Percentiles rank a stretch among this genome's conserved stretches.
These are phyloP conservation scores for Porogramme epimiltina DNA, from an alignment of 1,284 basidiomycete species.

Conservation along the genomic window DNA sequence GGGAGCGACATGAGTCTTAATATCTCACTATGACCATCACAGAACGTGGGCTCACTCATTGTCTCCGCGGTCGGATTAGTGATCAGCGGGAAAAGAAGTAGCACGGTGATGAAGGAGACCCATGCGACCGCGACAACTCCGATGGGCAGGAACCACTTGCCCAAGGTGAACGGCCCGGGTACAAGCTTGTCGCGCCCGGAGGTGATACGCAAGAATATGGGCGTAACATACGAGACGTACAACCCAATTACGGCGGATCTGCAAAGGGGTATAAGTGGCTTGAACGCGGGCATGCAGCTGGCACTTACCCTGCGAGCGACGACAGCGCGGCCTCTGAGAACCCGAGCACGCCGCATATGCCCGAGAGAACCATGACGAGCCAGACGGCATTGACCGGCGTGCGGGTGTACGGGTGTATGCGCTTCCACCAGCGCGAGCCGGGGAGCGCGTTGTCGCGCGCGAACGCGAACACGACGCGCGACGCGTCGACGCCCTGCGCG, in stretches of 20 bases:
- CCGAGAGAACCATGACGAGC: slow-evolving; percentile 64
- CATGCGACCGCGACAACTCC: slow-evolving; percentile 64
- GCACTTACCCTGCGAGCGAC: slow-evolving; percentile 64
- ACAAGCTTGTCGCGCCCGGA: slow-evolving; percentile 58
- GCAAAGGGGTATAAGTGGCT: too few species aligned
- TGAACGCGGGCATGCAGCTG: too few species aligned
- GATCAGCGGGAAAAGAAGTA: slow-evolving; percentile 61
- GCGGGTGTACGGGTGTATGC: slow-evolving; percentile 55
- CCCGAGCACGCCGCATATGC: slow-evolving; percentile 63
- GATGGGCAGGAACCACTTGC: slow-evolving; percentile 59
- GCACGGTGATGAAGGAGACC: slow-evolving; percentile 62
- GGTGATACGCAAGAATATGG: slow-evolving; percentile 71
- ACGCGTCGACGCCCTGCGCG: slow-evolving; percentile 75
- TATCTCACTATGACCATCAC: too few species aligned
- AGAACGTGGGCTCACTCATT: slow-evolving; percentile 49
- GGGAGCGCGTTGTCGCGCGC: slow-evolving; percentile 74
- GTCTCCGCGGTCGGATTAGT: slow-evolving; percentile 43
- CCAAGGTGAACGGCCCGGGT: slow-evolving; percentile 63
- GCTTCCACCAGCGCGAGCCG: slow-evolving; percentile 68
- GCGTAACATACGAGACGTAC: slow-evolving; percentile 67
- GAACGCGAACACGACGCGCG: slow-evolving; percentile 74
- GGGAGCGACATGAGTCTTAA: too few species aligned
- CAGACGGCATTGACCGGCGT: slow-evolving; percentile 77
- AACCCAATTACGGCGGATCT: slow-evolving; percentile 59
- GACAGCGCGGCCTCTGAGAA: slow-evolving; percentile 65